Evolutionary conservation across 2,329 filamentous ascomycete genomes (phyloP).

Genomic region (Mariannaea elegans): DNA sequence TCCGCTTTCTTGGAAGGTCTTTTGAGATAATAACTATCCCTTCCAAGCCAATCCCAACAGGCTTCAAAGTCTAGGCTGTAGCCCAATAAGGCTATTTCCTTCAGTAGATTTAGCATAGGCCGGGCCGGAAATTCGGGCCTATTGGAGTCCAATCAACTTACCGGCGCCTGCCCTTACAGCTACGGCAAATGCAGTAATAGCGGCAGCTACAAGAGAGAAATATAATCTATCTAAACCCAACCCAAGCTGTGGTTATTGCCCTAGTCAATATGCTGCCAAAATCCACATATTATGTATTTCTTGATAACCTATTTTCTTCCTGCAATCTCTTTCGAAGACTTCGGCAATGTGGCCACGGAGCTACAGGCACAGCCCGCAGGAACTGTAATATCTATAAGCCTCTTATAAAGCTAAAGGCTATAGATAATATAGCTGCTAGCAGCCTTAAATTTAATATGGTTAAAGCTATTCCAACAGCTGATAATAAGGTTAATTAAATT

Average conservation of each 20-base stretch:
- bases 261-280: constrained; percentile 21
- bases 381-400: constrained; percentile 17
- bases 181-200: background rate
- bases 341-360: too few species aligned
- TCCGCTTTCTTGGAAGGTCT: too few species aligned
- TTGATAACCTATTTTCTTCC: constrained; percentile 29
- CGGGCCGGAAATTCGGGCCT: background rate
- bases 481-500: constrained; percentile 12
- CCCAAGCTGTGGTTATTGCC: too few species aligned
- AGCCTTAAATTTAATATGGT: constrained; percentile 6
- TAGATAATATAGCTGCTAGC: constrained; percentile 2
- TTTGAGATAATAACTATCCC: background rate
- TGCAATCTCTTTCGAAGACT: constrained; percentile 15
- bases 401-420: constrained; percentile 6
- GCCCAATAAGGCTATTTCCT: constrained; percentile 24
- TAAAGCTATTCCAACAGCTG: background rate
- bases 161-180: too few species aligned
- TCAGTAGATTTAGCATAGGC: constrained; percentile 16
- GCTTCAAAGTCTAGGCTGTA: constrained; percentile 27
- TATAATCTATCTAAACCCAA: background rate
- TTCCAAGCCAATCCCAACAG: constrained; percentile 4
- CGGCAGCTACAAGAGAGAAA: too few species aligned
- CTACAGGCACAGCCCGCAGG: constrained; percentile 17
- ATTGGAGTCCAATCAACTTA: background rate
- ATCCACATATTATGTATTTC: constrained; percentile 26